Conservation (phyloP, 1,284 basidiomycete species). For the Neotropicomus parvogracilis region DNA sequence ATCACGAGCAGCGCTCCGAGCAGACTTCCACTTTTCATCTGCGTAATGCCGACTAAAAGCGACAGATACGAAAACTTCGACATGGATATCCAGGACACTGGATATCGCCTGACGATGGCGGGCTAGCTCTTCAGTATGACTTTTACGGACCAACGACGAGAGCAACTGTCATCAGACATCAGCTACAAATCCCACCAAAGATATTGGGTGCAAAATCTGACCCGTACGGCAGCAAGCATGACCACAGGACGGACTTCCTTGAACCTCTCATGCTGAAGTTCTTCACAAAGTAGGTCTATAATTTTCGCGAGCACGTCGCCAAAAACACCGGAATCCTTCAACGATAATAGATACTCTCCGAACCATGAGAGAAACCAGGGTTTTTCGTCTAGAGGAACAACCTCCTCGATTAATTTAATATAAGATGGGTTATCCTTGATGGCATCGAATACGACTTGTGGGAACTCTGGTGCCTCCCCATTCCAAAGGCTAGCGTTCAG, state of each 20-base stretch:
- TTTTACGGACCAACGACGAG: constrained; percentile 31
- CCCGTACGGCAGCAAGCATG: constrained; percentile 58
- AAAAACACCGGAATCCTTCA: constrained; percentile 52
- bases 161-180: constrained; percentile 26
- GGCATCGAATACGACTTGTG: constrained; percentile 74
- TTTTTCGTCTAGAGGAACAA: constrained; percentile 34
- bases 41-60: constrained; percentile 52
- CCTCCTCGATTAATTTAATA: constrained; percentile 44
- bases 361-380: constrained; percentile 55
- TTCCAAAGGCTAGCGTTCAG: constrained; percentile 59
- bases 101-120: constrained; percentile 35
- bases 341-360: constrained; percentile 51
- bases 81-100: constrained; percentile 54
- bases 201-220: constrained; percentile 37
- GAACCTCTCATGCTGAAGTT: constrained; percentile 74
- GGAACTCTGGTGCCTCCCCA: constrained; percentile 62
- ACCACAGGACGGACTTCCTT: constrained; percentile 52
- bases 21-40: constrained; percentile 47
- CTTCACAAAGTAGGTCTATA: constrained; percentile 69
- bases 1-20: constrained; percentile 44
- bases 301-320: constrained; percentile 67
- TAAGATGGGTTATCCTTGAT: constrained; percentile 76
- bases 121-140: constrained; percentile 31
- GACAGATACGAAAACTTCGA: constrained; percentile 53
- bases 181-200: constrained; percentile 9